A percentile compares a stretch with the other conserved stretches of the same genome.
Conservation (phyloP, 1,139 yeast species). For the Ashbya aceris region DNA sequence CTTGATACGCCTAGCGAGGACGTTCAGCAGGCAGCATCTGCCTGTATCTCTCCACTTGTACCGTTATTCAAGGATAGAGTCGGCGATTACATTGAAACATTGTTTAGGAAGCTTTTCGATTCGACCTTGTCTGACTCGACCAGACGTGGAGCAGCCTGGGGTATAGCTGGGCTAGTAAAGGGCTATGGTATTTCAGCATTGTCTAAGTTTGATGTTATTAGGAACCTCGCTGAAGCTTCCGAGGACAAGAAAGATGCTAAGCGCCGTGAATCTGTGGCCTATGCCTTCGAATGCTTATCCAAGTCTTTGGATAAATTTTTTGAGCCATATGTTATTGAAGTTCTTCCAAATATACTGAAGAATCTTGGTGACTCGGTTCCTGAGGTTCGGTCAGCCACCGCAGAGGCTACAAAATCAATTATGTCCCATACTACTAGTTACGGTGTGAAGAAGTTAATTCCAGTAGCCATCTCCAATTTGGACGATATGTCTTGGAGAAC, state of each 20-base stretch:
- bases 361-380: constrained; percentile 76
- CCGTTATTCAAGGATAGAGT: constrained; percentile 43
- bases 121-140: constrained; percentile 40
- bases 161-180: constrained; percentile 84
- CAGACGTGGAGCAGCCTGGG: constrained; percentile 93
- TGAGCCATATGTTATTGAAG: constrained; percentile 90
- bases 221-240: constrained; percentile 72
- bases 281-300: constrained; percentile 79
- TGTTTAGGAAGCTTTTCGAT: constrained; percentile 52
- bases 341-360: constrained; percentile 70
- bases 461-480: constrained; percentile 75
- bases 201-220: constrained; percentile 64
- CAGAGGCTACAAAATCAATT: constrained; percentile 74
- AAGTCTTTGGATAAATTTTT: constrained; percentile 63
- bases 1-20: constrained; percentile 82
- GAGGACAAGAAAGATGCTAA: constrained; percentile 74
- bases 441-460: constrained; percentile 87
- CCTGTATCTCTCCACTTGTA: constrained; percentile 78
- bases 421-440: constrained; percentile 89
- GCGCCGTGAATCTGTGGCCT: constrained; percentile 81
- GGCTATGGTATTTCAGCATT: constrained; percentile 80
- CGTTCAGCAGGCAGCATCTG: constrained; percentile 79
- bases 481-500: constrained; percentile 95
- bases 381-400: constrained; percentile 86
- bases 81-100: constrained; percentile 43